phyloP scores from a whole-genome alignment of 805 yeast genomes.

The Pichia scutulata region DNA sequence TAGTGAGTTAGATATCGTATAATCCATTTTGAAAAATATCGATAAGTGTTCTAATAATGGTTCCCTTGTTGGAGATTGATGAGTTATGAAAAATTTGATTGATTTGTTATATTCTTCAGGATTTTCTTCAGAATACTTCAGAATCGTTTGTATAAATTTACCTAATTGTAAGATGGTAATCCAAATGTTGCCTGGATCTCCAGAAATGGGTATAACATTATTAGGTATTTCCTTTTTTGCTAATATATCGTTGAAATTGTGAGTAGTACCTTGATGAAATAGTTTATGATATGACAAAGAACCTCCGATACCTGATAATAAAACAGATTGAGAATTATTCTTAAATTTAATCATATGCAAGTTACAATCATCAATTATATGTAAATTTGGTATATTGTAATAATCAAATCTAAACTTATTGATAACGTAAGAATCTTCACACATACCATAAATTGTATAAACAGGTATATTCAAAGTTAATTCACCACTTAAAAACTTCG shows the following conservation, averaged over 20 bases:
- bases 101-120: slow-evolving; percentile 29
- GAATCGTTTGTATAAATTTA: slow-evolving; percentile 45
- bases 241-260: slow-evolving; percentile 25
- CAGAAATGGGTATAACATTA: slow-evolving; percentile 42
- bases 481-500: slow-evolving; percentile 39
- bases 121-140: slow-evolving; percentile 29
- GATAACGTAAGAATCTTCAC: slow-evolving; percentile 64
- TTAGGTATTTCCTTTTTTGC: slow-evolving; percentile 14
- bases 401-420: slow-evolving; percentile 52
- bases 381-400: slow-evolving; percentile 47
- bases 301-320: slow-evolving; percentile 69
- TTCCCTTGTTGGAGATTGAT: slow-evolving; percentile 64
- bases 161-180: slow-evolving; percentile 65
- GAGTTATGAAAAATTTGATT: slow-evolving; percentile 55
- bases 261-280: slow-evolving; percentile 55
- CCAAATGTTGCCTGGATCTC: slow-evolving; percentile 67
- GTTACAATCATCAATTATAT: slow-evolving; percentile 52
- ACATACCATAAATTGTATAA: slow-evolving; percentile 69
- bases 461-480: slow-evolving; percentile 48
- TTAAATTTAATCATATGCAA: slow-evolving; percentile 35
- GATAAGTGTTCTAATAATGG: slow-evolving; percentile 64
- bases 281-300: slow-evolving; percentile 56
- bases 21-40: slow-evolving; percentile 59
- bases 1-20: slow-evolving; percentile 63
- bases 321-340: slow-evolving; percentile 36